Percentiles rank a stretch among this genome's conserved stretches.
phyloP scores from a whole-genome alignment of 345 rosid genomes.

The Sapria himalayana region DNA sequence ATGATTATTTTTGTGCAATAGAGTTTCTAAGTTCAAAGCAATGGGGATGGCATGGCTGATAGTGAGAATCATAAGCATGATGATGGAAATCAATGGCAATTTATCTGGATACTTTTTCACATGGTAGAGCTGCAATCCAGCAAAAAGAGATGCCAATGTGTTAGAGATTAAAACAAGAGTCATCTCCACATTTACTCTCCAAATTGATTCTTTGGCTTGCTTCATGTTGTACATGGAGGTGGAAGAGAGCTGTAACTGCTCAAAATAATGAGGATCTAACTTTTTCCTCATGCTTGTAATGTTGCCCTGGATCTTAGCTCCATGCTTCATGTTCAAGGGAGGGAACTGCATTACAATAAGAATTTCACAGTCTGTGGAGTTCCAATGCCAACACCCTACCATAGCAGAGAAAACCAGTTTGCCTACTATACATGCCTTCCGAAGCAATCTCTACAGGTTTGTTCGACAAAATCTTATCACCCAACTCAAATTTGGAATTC shows the following conservation, averaged over 20 bases:
- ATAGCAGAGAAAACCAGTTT: constrained; percentile 57
- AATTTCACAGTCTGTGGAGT: constrained; percentile 42
- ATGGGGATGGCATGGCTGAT: constrained; percentile 69
- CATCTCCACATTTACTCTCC: constrained; percentile 87
- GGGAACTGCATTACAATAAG: constrained; percentile 31
- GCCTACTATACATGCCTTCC: constrained; percentile 51
- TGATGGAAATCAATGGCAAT: constrained; percentile 46
- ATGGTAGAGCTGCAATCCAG: constrained; percentile 55
- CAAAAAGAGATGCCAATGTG: constrained; percentile 46
- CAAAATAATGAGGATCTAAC: constrained; percentile 45
- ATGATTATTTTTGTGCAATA: constrained; percentile 21
- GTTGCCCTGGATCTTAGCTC: constrained; percentile 35
- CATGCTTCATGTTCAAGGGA: constrained; percentile 25
- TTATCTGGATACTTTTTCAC: constrained; percentile 49
- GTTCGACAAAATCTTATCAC: constrained; percentile 9
- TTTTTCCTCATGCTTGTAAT: constrained; percentile 41
- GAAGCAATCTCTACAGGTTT: constrained; percentile 29
- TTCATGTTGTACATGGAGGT: constrained; percentile 24
- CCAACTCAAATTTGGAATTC: constrained; percentile 10
- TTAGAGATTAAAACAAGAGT: constrained; percentile 52
- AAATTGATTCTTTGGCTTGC: constrained; percentile 56
- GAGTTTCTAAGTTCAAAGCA: constrained; percentile 55
- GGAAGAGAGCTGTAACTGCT: constrained; percentile 33
- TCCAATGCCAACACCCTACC: constrained; percentile 48
- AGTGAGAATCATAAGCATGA: constrained; percentile 43